Evolutionary conservation across 345 rosid species (phyloP), one percentile per base, ranked within the genome.

Genomic region (Sonneratia alba): DNA sequence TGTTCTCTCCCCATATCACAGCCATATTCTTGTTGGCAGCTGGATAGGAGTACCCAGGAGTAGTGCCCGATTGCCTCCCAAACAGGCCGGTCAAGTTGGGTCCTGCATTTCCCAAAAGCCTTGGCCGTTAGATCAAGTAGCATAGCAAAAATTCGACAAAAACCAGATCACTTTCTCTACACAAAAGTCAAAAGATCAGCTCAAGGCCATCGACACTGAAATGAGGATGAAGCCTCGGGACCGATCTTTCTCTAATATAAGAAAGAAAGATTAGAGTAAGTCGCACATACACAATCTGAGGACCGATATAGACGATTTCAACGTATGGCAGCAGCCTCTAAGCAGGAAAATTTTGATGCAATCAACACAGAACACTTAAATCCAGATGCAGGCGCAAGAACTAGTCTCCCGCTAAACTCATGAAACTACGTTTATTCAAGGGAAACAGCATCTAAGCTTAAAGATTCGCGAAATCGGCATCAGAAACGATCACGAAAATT

Each of bases 21-120:
- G 92, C 96, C 88, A 76, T 93, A 78, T 76, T 89, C 85, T 91
- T 93, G 86, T 93, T 93, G 13, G 94, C 96, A 65, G 93, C 85
- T 9, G 97, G 91, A 79, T 93, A 93, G 1, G 96, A 91, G 75
- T 91, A 93, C 2, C 92, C 96, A 10, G 92, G 72, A 6, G 88
- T 83, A 21, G 96, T 89, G 38, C 98, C 98, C 2, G 96, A 89
- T 72, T 88, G 94, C 81, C 97, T 88, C 67, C 97, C 94, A 24
- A 93, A 91, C 10, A 93, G 85, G 34, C 98, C 98, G 72, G 89
- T 88, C 73, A 89, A 79, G 75, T 93, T 91, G 3, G 97, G 98
- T 22, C 98, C 96, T 93, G 84, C 69, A 77, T 64, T 55, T 66
- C 66, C 27, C 27, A 37, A 40, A 32, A 53, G 59, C 1, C 59